phyloP scores from a whole-genome alignment of 176 grass and related monocot genomes.

The Puya raimondii region DNA sequence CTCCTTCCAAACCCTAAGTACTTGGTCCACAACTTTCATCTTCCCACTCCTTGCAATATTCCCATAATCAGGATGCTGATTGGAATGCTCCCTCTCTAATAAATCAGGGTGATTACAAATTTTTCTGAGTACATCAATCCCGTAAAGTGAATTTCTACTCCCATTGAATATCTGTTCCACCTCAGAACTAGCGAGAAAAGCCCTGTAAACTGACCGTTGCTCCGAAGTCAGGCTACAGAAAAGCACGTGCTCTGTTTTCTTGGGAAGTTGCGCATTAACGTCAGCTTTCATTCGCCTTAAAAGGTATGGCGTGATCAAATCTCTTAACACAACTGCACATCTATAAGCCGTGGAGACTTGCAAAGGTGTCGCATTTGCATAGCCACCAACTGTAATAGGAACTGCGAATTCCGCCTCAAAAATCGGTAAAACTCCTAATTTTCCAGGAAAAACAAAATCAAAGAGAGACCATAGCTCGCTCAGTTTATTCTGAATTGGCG shows the following conservation, averaged over 20 bases:
- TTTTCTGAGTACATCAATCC: constrained; percentile 85
- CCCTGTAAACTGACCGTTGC: constrained; percentile 58
- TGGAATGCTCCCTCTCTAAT: constrained; percentile 75
- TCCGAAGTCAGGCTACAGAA: constrained; percentile 75
- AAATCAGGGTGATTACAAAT: constrained; percentile 96
- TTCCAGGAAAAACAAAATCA: constrained; percentile 97
- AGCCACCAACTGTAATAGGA: constrained; percentile 88
- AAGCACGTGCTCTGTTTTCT: constrained; percentile 92
- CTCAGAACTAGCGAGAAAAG: constrained; percentile 92
- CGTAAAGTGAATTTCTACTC: constrained; percentile 72
- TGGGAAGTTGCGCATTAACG: constrained; percentile 82
- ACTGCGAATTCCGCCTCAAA: constrained; percentile 90
- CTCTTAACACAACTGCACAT: constrained; percentile 77
- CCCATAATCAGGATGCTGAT: constrained; percentile 77
- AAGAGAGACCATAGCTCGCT: constrained; percentile 93
- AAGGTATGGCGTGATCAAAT: constrained; percentile 91
- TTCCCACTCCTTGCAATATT: constrained; percentile 80
- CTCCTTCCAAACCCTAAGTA: constrained; percentile 84
- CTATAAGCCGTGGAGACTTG: constrained; percentile 94
- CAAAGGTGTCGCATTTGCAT: constrained; percentile 83
- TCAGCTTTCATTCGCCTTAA: constrained; percentile 95
- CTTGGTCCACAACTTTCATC: constrained; percentile 84
- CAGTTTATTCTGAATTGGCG: constrained; percentile 97
- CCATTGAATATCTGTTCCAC: constrained; percentile 97
- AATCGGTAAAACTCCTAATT: constrained; percentile 82